Base-by-base conservation (phyloP, 2,329 filamentous ascomycete genomes). In the Alternaria burnsii region DNA sequence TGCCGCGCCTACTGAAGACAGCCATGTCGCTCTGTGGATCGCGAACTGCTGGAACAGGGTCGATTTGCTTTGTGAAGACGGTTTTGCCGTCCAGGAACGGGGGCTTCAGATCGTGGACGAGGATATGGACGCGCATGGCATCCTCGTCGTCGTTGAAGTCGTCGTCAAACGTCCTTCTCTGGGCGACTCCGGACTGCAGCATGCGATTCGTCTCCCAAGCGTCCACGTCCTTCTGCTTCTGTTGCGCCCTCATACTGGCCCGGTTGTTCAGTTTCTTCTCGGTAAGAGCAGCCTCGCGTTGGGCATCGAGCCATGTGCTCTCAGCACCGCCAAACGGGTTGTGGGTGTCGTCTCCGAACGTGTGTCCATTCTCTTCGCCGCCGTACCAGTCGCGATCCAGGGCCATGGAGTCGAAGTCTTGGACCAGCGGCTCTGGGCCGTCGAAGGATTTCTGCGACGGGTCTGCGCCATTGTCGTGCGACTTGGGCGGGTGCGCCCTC, bases 181-280 rank as follows among this genome's bases (percentile, higher is more conserved):
- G 96, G 18, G 95, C 95, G 18, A 99, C 94, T 58, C 94, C 94
- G 20, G 94, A 97, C 1, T 94, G 95, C 62, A 99, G 85, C 95
- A 99, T 98, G 60, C 95, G 91, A 77, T 99, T 99, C 16, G 94
- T 95, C 79, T 99, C 96, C 95, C 95, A 99, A 0, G 94, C 94
- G 79, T 99, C 95, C 43, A 95, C 93, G 75, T 99, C 95, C 75
- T 91, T 93, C 77, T 97, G 92, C 71, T 94, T 92, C 79, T 97
- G 93, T 59, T 92, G 85, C 62, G 90, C 89, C 52, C 91, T 86
- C 44, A 91, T 91, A 74, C 88, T 92, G 76, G 91, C 85, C 4
- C 88, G 84, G 71, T 86, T 89, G 53, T 86, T 89, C 5, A 89
- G 85, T 82, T 95, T 95, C 84, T 92, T 95, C 78, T 96, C 92